Evolutionary conservation across 306 rosid genomes (phyloP).

Genomic region (Gillenia trifoliata): DNA sequence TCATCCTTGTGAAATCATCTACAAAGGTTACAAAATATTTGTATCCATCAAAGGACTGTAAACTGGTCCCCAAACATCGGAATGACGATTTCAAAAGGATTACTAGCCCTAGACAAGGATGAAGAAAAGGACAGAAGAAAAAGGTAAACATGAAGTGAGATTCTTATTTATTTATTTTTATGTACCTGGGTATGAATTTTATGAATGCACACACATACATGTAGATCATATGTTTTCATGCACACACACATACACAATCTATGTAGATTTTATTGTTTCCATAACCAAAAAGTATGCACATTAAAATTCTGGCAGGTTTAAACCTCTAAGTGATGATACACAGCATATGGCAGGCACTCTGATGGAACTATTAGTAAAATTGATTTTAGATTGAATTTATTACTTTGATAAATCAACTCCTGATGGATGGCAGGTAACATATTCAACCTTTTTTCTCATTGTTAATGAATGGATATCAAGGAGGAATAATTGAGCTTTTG

Average conservation of each 20-base stretch:
- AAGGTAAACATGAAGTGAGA: constrained; percentile 88
- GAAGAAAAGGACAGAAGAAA: too few relatives aligned
- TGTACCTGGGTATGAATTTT: too few relatives aligned
- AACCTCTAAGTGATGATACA: constrained; percentile 65
- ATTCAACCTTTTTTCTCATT: neutral
- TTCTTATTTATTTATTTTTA: neutral
- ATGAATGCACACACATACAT: neutral
- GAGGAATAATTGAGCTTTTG: neutral
- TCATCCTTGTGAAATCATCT: too few relatives aligned
- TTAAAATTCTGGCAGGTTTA: constrained; percentile 51
- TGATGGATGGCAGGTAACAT: constrained; percentile 79
- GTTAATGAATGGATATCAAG: neutral
- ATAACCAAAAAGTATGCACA: constrained; percentile 1
- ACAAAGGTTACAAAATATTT: too few relatives aligned
- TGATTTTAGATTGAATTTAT: constrained; percentile 77
- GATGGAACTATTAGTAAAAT: constrained; percentile 80
- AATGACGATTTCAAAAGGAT: too few relatives aligned
- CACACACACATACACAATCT: neutral
- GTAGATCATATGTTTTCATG: neutral
- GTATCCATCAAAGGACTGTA: too few relatives aligned
- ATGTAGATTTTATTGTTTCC: neutral
- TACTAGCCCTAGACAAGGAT: too few relatives aligned
- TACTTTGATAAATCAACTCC: constrained; percentile 70
- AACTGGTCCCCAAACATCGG: too few relatives aligned
- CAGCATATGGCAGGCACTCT: constrained; percentile 70